phyloP scores from a whole-genome alignment of 805 yeast genomes.

The Grigorovia transvaalensis region DNA sequence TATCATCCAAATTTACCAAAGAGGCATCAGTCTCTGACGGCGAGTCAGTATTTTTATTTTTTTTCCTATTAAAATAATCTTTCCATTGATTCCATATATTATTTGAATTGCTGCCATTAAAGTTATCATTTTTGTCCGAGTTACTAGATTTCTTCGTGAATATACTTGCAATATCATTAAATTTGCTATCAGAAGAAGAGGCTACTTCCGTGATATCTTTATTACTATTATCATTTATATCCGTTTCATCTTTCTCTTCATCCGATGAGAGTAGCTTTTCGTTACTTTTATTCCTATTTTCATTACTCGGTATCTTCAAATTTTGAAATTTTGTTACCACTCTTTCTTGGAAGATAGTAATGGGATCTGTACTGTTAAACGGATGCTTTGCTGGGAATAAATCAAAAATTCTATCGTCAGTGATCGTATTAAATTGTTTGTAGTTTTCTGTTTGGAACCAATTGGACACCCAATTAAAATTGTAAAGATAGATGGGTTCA shows the following conservation, averaged over 20 bases:
- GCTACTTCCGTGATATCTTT: not conserved
- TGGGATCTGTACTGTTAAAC: conserved; percentile 21
- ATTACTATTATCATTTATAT: not conserved
- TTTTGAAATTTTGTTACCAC: conserved; percentile 26
- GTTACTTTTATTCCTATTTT: conserved; percentile 3
- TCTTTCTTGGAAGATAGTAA: conserved; percentile 22
- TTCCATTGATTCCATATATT: conserved; percentile 20
- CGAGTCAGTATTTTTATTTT: not conserved
- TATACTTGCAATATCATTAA: not conserved
- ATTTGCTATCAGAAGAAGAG: not conserved
- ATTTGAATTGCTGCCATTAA: conserved; percentile 5
- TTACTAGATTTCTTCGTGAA: not conserved
- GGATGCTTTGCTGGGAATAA: conserved; percentile 41
- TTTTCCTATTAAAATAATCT: conserved; percentile 18
- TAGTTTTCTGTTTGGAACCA: conserved; percentile 53
- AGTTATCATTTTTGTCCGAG: not conserved
- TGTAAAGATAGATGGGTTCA: conserved; percentile 34
- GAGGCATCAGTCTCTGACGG: not conserved
- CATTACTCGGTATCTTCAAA: conserved; percentile 15
- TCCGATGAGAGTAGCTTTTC: conserved; percentile 1
- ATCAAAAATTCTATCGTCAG: conserved; percentile 65
- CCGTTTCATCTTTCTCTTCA: not conserved
- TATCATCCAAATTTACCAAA: conserved; percentile 4
- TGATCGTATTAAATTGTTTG: conserved; percentile 40
- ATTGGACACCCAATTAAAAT: conserved; percentile 34